Conservation (phyloP, 2,329 filamentous ascomycete species). For the Aspergillus oerlinghausenensis region DNA sequence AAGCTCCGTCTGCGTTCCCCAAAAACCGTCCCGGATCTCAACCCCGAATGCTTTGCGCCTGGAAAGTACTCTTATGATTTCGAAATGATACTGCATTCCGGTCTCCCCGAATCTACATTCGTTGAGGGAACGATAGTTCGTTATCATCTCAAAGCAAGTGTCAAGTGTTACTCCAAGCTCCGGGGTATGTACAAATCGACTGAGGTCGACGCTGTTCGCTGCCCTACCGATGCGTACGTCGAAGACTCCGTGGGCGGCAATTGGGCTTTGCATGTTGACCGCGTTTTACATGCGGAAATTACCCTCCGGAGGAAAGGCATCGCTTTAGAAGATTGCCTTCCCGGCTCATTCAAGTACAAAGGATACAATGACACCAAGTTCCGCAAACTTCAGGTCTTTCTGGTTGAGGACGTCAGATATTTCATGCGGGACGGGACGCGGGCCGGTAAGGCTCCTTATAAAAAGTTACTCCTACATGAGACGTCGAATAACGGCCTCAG, state of each 20-base stretch:
- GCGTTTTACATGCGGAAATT: slow-evolving; percentile 7
- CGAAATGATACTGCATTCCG: slow-evolving; percentile 12
- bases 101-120: slow-evolving; percentile 10
- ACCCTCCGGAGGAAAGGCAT: slow-evolving; percentile 8
- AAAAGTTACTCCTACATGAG: neutral
- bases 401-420: neutral
- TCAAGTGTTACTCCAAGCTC: slow-evolving; percentile 3
- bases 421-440: neutral
- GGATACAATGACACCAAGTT: neutral
- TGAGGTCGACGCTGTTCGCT: slow-evolving; percentile 8
- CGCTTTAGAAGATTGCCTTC: neutral
- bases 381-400: neutral
- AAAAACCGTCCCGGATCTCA: neutral
- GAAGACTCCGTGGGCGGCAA: slow-evolving; percentile 10
- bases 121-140: slow-evolving; percentile 8
- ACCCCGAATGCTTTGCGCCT: slow-evolving; percentile 2
- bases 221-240: slow-evolving; percentile 10
- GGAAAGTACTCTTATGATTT: slow-evolving; percentile 11
- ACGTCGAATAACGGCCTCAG: too few relatives aligned
- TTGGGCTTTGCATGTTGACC: slow-evolving; percentile 1
- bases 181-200: slow-evolving; percentile 1
- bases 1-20: neutral
- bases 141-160: slow-evolving; percentile 9
- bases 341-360: neutral
- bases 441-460: neutral